A percentile compares a stretch with the other conserved stretches of the same genome.
Evolutionary conservation across 495 filamentous ascomycete species (phyloP).

Genomic region (Penicillium lagena): DNA sequence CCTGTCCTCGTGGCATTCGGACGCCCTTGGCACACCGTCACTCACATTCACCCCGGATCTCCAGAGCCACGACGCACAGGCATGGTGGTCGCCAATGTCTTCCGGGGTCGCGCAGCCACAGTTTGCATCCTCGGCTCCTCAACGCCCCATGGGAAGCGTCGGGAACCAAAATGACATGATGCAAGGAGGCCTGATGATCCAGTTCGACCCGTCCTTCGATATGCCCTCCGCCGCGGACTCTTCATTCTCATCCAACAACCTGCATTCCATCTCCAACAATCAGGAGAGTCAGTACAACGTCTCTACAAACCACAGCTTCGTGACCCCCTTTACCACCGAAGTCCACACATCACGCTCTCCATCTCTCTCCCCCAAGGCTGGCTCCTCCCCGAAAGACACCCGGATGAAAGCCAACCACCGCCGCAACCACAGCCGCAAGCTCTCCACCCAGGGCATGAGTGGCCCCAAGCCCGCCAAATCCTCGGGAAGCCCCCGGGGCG

Average conservation of each 20-base stretch:
- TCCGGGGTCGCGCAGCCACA: slow-evolving; percentile 30
- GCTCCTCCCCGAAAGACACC: slow-evolving; percentile 19
- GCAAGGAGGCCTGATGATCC: slow-evolving; percentile 42
- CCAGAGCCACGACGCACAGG: slow-evolving; percentile 28
- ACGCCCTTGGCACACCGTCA: slow-evolving; percentile 28
- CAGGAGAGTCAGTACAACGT: too few relatives aligned
- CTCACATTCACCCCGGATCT: slow-evolving; percentile 38
- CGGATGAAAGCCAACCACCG: slow-evolving; percentile 22
- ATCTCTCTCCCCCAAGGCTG: slow-evolving; percentile 32
- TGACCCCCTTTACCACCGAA: slow-evolving; percentile 24
- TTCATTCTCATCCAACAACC: slow-evolving; percentile 23
- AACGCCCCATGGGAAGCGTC: slow-evolving; percentile 23
- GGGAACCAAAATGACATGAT: slow-evolving; percentile 32
- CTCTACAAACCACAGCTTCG: slow-evolving; percentile 15
- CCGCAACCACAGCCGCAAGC: slow-evolving; percentile 27
- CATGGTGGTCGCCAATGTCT: slow-evolving; percentile 41
- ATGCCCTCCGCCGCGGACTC: slow-evolving; percentile 19
- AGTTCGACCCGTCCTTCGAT: slow-evolving; percentile 35
- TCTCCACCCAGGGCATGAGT: slow-evolving; percentile 30
- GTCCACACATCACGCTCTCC: slow-evolving; percentile 26
- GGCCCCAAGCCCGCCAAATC: slow-evolving; percentile 31
- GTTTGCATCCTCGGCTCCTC: slow-evolving; percentile 26
- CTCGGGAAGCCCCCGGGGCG: slow-evolving; percentile 24
- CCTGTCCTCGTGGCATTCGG: slow-evolving; percentile 41
- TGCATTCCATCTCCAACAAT: not conserved